Base-by-base conservation (phyloP, 768 basidiomycete species). In the Candolleomyces efflorescens region DNA sequence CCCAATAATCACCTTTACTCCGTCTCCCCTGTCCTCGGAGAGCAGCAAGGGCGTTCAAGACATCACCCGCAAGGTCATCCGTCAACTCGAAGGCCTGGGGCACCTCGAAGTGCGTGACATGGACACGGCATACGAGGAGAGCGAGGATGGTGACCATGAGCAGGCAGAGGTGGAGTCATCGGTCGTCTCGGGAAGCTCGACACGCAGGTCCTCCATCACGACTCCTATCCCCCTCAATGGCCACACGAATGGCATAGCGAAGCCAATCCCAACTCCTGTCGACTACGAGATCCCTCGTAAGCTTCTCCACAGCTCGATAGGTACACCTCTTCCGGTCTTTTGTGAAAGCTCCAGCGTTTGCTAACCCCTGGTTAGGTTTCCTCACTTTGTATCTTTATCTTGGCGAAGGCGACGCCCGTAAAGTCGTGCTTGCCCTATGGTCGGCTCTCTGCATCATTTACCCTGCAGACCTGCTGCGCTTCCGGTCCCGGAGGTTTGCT, bases 201-300 rank as follows among this genome's bases (percentile, higher is more conserved):
- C 41, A n/a, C 24, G 41, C n/a, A 47, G 48, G 18, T 54, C 20
- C 7, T 22, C 37, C 48, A 62, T 56, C 56, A 65, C 37, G 53
- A 27, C 47, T 32, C 11, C 32, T 44, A 39, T 17, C 17, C 13
- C 24, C 43, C 20, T 9, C 22, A 62, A 62, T 12, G 60, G 63
- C 9, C 54, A 63, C n/a, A 47, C 56, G 22, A 64, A 67, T 60
- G 63, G 63, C 24, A 55, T 56, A 46, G 61, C 58, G 32, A 60
- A 55, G 43, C 53, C 17, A 50, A 50, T 58, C 26, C 59, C 63
- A 52, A 63, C 65, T 49, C 65, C 78, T 62, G 78, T 90, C 27
- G 89, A 94, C 72, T 94, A 89, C 86, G 94, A 97, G 72, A 86
- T 97, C 51, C 94, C 94, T 0, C 75, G 94, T 62, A 97, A 97